Evolutionary conservation across 306 rosid species (phyloP), one percentile per base, ranked within the genome.

Genomic region (Myrica gale): DNA sequence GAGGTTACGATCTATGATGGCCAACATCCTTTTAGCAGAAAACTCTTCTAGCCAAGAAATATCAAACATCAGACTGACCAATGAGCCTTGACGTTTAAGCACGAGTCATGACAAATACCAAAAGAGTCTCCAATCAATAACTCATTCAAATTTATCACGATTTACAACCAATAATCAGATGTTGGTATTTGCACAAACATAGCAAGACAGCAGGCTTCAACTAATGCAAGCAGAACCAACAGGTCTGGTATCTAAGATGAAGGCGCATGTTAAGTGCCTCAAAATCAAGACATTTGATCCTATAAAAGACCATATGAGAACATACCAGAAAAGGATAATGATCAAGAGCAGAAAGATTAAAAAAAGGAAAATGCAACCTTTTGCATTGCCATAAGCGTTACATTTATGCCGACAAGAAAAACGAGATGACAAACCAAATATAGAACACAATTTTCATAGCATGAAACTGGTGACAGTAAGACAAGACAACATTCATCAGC

Each of bases 91-190:
- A 26, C 2, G 32, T 26, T 26, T 26, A 26, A 1, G 32, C 32
- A 26, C 32, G 32, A 26, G 32, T 26, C 32, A 26, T 26, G 32
- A 26, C 32, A 26, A 26, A 26, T 0, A 26, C 32, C 32, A 26
- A 26, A 26, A 26, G 32, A 26, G 1, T 26, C 32, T 1, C 32
- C 32, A 26, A 26, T 26, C 32, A 26, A 26, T 26, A 26, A 26
- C 32, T 26, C 32, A 26, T 26, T 26, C 32, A 26, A 26, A 26
- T 26, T 26, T 26, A 1, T 26, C 32, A 26, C 32, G 32, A 26
- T 26, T 13, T 62, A 83, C 32, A 86, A 79, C 45, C 80, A 32
- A 57, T 23, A 57, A 57, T 23, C 41, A 57, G 41, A 21, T 21
- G 0, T 11, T 15, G 41, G 17, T 9, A 21, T 10, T 21, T 26